Base-by-base conservation (phyloP, 148 eudicot genomes). In the Persicaria tinctoria region DNA sequence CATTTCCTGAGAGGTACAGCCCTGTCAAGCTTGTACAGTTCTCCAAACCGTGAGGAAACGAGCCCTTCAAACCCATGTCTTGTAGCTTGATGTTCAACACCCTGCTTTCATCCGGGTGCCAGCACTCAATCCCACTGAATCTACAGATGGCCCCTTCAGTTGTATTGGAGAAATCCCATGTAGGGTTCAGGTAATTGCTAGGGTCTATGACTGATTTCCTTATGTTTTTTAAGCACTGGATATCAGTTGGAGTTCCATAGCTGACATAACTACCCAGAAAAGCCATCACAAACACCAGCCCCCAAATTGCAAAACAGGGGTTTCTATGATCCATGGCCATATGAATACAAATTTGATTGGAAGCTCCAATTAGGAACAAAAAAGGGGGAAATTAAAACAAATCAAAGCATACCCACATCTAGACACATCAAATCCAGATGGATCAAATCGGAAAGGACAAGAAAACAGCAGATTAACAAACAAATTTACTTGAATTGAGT, bases 121-220 rank as follows among this genome's bases (percentile, higher is more conserved):
- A 85, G 41, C 88, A 85, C 2, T 80, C 84, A 17, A 85, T 76
- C 4, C 88, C 88, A 69, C 0, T 20, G 57, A 83, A 85, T 51
- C 27, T 75, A 81, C 88, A 83, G 53, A 85, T 83, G 53, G 86
- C 49, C 51, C 88, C 88, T 62, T 85, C 82, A 27, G 84, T 78
- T 69, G 3, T 50, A 76, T 83, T 85, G 54, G 32, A 77, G 73
- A 85, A 83, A 77, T 85, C 47, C 88, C 88, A 85, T 70, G 76
- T 77, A 68, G 11, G 12, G 8, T 27, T 68, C 27, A 83, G 83
- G 76, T 72, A 76, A 20, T 80, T 78, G 48, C 13, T 50, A 41
- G 86, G 83, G 75, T 85, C 88, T 48, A 68, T 11, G n/a, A 85
- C 57, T 51, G 84, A 78, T 0, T 2, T 3, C 46, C 45, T 48